phyloP scores from a whole-genome alignment of 2,329 filamentous ascomycete species.

The Curvularia lunata region DNA sequence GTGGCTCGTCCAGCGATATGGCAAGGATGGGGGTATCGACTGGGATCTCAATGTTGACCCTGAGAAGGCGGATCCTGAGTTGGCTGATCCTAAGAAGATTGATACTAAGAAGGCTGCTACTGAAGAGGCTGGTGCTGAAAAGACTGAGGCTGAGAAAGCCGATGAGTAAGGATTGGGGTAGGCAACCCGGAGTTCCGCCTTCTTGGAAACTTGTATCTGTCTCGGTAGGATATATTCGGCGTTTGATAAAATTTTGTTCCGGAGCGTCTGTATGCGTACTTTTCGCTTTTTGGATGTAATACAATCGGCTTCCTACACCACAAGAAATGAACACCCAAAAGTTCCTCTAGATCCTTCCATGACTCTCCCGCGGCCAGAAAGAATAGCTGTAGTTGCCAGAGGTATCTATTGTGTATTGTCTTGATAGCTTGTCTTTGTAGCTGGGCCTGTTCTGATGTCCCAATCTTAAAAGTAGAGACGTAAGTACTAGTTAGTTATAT shows the following conservation, averaged over 20 bases:
- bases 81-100: too few relatives aligned
- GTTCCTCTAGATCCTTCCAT: background rate
- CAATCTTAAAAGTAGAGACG: too few relatives aligned
- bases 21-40: slow-evolving; percentile 79
- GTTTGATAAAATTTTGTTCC: background rate
- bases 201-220: background rate
- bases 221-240: background rate
- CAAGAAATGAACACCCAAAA: background rate
- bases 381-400: too few relatives aligned
- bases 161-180: background rate
- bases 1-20: slow-evolving; percentile 82
- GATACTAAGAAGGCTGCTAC: too few relatives aligned
- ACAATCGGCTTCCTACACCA: background rate
- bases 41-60: slow-evolving; percentile 70
- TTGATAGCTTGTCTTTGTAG: too few relatives aligned
- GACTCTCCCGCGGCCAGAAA: background rate
- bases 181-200: background rate
- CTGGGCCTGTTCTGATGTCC: too few relatives aligned
- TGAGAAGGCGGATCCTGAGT: slow-evolving; percentile 40
- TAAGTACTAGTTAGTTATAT: too few relatives aligned
- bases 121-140: too few relatives aligned
- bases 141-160: slow-evolving; percentile 30
- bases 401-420: too few relatives aligned
- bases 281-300: background rate
- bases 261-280: background rate